These are phyloP conservation scores for Ogataea glucozyma DNA, from an alignment of 805 yeast genomes.

Conservation along the genomic window DNA sequence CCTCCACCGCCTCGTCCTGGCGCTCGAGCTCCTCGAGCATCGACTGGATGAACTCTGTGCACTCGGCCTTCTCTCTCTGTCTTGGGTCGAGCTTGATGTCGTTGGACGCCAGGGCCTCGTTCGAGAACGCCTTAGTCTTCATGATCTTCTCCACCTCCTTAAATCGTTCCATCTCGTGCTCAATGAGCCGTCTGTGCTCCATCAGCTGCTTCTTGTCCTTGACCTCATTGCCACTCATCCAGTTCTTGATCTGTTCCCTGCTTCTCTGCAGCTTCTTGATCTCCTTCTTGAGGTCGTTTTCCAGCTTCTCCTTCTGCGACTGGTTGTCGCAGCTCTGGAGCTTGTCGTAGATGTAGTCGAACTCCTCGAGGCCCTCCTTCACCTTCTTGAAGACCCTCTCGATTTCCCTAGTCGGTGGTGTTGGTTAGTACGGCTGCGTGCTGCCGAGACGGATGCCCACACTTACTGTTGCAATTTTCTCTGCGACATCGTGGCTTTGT, in stretches of 20 bases:
- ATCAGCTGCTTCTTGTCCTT: constrained; percentile 81
- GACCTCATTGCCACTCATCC: constrained; percentile 90
- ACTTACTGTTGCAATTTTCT: constrained; percentile 52
- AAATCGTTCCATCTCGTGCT: constrained; percentile 89
- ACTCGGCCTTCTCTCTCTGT: constrained; percentile 76
- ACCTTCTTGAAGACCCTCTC: constrained; percentile 92
- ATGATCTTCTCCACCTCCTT: constrained; percentile 90
- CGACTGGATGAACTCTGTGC: constrained; percentile 65
- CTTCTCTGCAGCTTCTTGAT: constrained; percentile 91
- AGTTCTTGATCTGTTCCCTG: constrained; percentile 92
- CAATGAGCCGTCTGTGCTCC: constrained; percentile 73
- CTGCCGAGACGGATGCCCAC: too few relatives aligned
- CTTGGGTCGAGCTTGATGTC: constrained; percentile 71
- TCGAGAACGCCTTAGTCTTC: constrained; percentile 91
- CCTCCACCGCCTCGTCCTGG: constrained; percentile 79
- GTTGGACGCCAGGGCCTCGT: constrained; percentile 74
- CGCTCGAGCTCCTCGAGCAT: constrained; percentile 77
- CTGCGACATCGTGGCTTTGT: too few relatives aligned
- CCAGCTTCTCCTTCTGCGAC: constrained; percentile 91
- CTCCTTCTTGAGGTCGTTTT: constrained; percentile 88
- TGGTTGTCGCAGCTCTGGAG: constrained; percentile 76
- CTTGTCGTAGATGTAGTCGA: constrained; percentile 85
- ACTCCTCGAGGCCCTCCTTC: constrained; percentile 83
- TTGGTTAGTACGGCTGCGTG: too few relatives aligned
- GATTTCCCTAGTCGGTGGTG: constrained; percentile 54